These are phyloP conservation scores for Globisporangium megalacanthum DNA, from an alignment of 352 stramenopile genomes.

Conservation along the genomic window DNA sequence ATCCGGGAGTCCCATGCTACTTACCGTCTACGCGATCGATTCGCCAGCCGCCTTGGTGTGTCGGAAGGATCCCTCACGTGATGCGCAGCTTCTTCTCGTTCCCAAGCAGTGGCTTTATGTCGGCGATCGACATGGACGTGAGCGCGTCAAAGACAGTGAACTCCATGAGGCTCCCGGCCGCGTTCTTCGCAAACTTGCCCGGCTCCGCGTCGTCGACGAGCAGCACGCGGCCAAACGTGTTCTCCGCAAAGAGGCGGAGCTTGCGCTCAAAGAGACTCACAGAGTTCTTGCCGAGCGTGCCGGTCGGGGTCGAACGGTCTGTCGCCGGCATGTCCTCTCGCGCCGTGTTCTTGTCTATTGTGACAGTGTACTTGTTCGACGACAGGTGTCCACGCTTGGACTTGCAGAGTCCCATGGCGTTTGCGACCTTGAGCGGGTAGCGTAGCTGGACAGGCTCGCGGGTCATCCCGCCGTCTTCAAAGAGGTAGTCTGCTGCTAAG, in stretches of 20 bases:
- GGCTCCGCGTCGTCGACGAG: constrained; percentile 21
- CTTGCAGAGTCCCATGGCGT: constrained; percentile 19
- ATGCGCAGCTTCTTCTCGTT: constrained; percentile 26
- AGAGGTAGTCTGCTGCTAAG: constrained; percentile 30
- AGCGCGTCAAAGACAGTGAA: constrained; percentile 24
- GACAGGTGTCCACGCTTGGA: background rate
- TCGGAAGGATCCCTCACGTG: background rate
- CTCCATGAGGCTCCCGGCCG: constrained; percentile 15
- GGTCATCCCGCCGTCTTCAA: constrained; percentile 19
- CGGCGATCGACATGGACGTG: constrained; percentile 16
- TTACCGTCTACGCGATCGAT: too few relatives aligned
- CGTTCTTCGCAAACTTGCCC: constrained; percentile 16
- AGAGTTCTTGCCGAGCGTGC: background rate
- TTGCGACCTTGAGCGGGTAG: constrained; percentile 19
- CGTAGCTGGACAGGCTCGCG: constrained; percentile 19
- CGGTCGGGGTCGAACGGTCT: background rate
- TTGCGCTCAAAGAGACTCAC: constrained; percentile 24
- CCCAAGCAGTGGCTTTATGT: constrained; percentile 7
- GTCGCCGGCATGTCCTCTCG: background rate
- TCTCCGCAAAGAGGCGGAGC: constrained; percentile 13
- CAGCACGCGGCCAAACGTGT: constrained; percentile 16
- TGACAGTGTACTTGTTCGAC: constrained; percentile 6
- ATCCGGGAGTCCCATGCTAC: too few relatives aligned
- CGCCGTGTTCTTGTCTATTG: background rate
- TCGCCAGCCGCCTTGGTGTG: too few relatives aligned